Evolutionary conservation across 129 eudicot species (phyloP).

Genomic region (Flaveria ramosissima): DNA sequence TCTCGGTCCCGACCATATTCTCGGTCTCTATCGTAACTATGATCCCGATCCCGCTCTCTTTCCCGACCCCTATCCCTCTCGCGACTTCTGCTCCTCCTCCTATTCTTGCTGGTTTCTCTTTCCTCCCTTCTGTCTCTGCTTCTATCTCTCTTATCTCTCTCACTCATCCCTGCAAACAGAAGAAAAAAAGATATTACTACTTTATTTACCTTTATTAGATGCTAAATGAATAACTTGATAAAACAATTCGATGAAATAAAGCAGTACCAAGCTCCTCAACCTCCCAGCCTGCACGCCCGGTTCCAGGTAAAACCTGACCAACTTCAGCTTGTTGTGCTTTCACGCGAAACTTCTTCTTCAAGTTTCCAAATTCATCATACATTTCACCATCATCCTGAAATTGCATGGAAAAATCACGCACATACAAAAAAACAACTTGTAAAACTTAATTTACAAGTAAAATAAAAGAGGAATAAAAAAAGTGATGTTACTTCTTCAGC

Average conservation of each 20-base stretch:
- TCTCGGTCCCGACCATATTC: conserved; percentile 69
- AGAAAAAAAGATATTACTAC: not conserved
- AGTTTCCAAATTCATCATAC: conserved; percentile 97
- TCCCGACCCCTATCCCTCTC: conserved; percentile 78
- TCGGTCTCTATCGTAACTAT: conserved; percentile 54
- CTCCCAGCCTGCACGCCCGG: conserved; percentile 98
- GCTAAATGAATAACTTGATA: not conserved
- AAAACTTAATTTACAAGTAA: not conserved
- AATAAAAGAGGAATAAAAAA: not conserved
- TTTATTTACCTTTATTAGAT: not conserved
- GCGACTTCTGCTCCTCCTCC: conserved; percentile 68
- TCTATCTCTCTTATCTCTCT: conserved; percentile 66
- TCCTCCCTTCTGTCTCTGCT: conserved; percentile 66
- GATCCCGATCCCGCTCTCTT: conserved; percentile 52
- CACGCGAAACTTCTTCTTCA: conserved; percentile 85
- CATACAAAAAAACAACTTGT: not conserved
- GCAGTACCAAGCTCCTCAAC: conserved; percentile 82
- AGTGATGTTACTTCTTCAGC: conserved; percentile 79
- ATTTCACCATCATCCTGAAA: conserved; percentile 98
- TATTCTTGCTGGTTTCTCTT: conserved; percentile 35
- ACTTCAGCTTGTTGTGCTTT: conserved; percentile 74
- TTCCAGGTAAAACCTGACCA: conserved; percentile 71
- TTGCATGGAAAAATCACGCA: not conserved
- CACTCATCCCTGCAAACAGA: conserved; percentile 54
- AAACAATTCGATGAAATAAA: not conserved